Evolutionary conservation across 1,139 yeast species (phyloP).

Genomic region (Entelexis sorbosivorans): DNA sequence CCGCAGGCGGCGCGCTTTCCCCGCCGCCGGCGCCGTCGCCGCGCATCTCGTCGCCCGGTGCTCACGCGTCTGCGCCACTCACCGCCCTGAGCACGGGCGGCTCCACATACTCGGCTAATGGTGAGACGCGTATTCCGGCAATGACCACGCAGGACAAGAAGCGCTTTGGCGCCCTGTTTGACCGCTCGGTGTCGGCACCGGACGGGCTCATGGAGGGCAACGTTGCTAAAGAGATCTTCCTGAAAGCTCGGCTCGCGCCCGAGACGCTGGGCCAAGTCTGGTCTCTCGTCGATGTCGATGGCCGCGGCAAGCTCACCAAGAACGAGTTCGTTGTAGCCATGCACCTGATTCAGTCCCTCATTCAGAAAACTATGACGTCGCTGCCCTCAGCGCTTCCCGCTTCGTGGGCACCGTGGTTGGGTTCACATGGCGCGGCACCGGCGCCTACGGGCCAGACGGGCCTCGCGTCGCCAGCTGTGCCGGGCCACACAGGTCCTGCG

Average conservation of each 20-base stretch:
- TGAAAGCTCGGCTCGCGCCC: constrained; percentile 76
- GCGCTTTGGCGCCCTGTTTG: constrained; percentile 63
- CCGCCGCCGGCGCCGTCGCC: constrained; percentile 11
- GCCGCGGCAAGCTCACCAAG: constrained; percentile 58
- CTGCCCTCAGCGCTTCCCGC: constrained; percentile 61
- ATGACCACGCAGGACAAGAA: constrained; percentile 55
- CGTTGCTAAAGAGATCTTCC: constrained; percentile 70
- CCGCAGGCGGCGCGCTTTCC: constrained; percentile 16
- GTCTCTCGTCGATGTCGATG: constrained; percentile 71
- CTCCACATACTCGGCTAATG: constrained; percentile 12
- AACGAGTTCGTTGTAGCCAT: constrained; percentile 82
- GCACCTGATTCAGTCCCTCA: constrained; percentile 79
- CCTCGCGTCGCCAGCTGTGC: constrained; percentile 13
- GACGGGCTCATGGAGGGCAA: constrained; percentile 54
- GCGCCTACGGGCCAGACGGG: background rate
- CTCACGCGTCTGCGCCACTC: constrained; percentile 5
- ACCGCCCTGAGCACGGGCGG: constrained; percentile 15
- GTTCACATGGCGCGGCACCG: constrained; percentile 6
- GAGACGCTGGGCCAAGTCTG: constrained; percentile 74
- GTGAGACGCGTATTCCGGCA: constrained; percentile 42
- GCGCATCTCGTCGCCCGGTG: constrained; percentile 1
- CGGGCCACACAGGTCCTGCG: constrained; percentile 19
- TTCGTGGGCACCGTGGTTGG: constrained; percentile 52
- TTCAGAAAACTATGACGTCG: constrained; percentile 54
- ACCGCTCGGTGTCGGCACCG: constrained; percentile 44